A percentile compares a stretch with the other conserved stretches of the same genome.
Evolutionary conservation across 2,329 filamentous ascomycete species (phyloP).

Genomic region (Neocatenulostroma microsporum): DNA sequence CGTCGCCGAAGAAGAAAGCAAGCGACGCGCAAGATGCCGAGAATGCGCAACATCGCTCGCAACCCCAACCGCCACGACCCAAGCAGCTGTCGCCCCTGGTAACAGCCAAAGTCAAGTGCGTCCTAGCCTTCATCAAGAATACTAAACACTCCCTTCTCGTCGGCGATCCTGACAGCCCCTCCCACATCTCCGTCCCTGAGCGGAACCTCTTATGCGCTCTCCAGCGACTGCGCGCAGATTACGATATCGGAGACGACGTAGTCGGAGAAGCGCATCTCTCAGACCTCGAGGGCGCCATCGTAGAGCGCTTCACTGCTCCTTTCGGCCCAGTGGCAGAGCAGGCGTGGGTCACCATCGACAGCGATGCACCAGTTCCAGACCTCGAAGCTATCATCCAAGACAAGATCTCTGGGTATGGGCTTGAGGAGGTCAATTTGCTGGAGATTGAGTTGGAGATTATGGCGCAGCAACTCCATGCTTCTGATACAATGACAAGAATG

Average conservation of each 20-base stretch:
- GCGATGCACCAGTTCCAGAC: not conserved
- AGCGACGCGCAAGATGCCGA: not conserved
- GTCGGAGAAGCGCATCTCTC: not conserved
- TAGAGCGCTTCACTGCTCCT: slow-evolving; percentile 1
- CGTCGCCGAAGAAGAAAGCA: too few species aligned
- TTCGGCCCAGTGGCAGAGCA: not conserved
- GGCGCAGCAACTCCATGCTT: too few species aligned
- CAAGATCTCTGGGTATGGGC: slow-evolving; percentile 4
- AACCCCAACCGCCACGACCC: not conserved
- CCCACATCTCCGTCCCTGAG: slow-evolving; percentile 7
- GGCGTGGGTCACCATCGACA: slow-evolving; percentile 7
- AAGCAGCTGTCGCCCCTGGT: not conserved
- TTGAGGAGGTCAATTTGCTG: slow-evolving; percentile 4
- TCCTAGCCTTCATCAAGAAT: not conserved
- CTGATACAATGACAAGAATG: too few species aligned
- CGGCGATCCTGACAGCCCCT: not conserved
- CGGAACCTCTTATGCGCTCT: slow-evolving; percentile 6
- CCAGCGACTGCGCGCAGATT: slow-evolving; percentile 5
- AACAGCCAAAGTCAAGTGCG: slow-evolving; percentile 1
- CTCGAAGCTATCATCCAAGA: not conserved
- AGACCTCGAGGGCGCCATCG: slow-evolving; percentile 5
- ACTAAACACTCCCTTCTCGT: not conserved
- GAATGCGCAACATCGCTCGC: not conserved
- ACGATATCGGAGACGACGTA: slow-evolving; percentile 6
- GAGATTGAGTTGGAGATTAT: slow-evolving; percentile 9